phyloP scores from a whole-genome alignment of 2,329 filamentous ascomycete species.

The Tetracladium maxilliforme region DNA sequence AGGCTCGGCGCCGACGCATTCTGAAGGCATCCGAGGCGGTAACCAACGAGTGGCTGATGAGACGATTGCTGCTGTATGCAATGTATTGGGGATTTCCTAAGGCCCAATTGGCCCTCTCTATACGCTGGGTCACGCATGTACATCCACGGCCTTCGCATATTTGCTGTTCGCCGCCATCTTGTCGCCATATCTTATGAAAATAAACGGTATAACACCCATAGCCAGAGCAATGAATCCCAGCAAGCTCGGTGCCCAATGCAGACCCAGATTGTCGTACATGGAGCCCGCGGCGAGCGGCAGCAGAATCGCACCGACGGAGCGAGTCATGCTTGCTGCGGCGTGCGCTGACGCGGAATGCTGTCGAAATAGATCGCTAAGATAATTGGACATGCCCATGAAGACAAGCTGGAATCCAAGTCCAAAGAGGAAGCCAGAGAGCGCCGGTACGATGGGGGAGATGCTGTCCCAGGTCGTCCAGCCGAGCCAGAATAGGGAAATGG shows the following conservation, averaged over 20 bases:
- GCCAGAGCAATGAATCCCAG: constrained; percentile 30
- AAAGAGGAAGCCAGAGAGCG: too few relatives aligned
- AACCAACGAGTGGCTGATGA: too few relatives aligned
- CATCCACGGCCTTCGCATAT: too few relatives aligned
- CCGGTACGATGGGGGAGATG: too few relatives aligned
- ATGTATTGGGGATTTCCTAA: too few relatives aligned
- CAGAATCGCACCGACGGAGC: constrained; percentile 39
- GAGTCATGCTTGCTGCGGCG: constrained; percentile 41
- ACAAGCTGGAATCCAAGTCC: too few relatives aligned
- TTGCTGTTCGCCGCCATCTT: constrained; percentile 26
- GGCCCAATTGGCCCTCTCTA: too few relatives aligned
- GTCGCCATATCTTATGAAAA: constrained; percentile 32
- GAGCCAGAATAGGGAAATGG: constrained; percentile 42
- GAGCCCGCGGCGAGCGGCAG: constrained; percentile 33
- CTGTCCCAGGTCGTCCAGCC: too few relatives aligned
- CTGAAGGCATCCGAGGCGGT: too few relatives aligned
- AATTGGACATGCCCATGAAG: constrained; percentile 31
- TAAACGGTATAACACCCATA: constrained; percentile 33
- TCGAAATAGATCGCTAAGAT: constrained; percentile 35
- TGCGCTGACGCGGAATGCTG: constrained; percentile 36
- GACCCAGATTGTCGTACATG: constrained; percentile 29
- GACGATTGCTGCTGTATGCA: too few relatives aligned
- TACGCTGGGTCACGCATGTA: too few relatives aligned
- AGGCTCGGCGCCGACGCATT: too few relatives aligned
- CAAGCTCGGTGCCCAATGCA: constrained; percentile 28